A percentile compares a stretch with the other conserved stretches of the same genome.
phyloP scores from a whole-genome alignment of 805 yeast species.

The Candida adriatica region DNA sequence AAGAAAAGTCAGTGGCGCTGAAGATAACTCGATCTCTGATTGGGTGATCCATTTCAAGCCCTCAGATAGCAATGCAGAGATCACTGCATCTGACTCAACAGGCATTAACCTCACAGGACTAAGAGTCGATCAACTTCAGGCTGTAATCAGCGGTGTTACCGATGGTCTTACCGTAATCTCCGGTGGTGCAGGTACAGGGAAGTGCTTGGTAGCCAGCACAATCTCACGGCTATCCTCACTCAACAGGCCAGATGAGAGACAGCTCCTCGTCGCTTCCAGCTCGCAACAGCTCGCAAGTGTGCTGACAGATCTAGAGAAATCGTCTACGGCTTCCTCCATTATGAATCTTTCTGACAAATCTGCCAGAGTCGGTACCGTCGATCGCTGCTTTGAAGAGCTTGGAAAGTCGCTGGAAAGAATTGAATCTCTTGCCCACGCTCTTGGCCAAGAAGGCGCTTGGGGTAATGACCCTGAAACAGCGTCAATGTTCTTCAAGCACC shows the following conservation, averaged over 20 bases:
- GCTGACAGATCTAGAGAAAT: too few species aligned
- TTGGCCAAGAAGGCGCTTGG: conserved; percentile 29
- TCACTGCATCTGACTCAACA: neutral
- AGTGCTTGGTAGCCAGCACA: conserved; percentile 14
- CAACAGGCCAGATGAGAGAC: conserved; percentile 16
- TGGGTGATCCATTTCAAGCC: neutral
- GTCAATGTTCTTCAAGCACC: conserved; percentile 23
- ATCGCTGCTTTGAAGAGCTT: conserved; percentile 10
- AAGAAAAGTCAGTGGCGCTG: neutral
- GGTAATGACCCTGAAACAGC: conserved; percentile 34
- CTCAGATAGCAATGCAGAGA: neutral
- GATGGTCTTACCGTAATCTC: conserved; percentile 39
- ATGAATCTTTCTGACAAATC: too few species aligned
- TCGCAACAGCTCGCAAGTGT: too few species aligned
- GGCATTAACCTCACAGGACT: too few species aligned
- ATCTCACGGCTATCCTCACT: conserved; percentile 14
- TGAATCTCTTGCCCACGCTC: conserved; percentile 23
- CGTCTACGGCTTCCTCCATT: too few species aligned
- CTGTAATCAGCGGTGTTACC: neutral
- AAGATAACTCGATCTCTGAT: neutral
- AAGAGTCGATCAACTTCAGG: neutral
- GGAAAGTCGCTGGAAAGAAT: conserved; percentile 19
- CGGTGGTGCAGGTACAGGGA: conserved; percentile 54
- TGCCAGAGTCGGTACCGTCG: too few species aligned
- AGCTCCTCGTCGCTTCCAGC: conserved; percentile 11